phyloP scores from a whole-genome alignment of 495 filamentous ascomycete species.

The Umbilicaria muhlenbergii region DNA sequence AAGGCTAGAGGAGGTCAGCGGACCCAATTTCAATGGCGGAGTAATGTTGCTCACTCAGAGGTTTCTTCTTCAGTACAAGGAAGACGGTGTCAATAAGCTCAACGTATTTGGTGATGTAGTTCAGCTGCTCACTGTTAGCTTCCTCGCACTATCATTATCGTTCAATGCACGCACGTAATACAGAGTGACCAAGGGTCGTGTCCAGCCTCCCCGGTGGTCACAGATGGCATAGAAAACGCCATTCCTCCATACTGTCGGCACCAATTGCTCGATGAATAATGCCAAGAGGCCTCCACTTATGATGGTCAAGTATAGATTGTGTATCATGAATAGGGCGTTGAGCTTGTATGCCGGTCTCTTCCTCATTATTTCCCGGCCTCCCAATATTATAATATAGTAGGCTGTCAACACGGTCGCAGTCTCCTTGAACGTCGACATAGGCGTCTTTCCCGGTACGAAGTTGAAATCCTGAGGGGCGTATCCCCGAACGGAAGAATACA shows the following conservation, averaged over 20 bases:
- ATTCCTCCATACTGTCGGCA: constrained; percentile 40
- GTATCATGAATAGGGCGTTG: constrained; percentile 52
- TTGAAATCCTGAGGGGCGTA: constrained; percentile 44
- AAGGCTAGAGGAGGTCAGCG: constrained; percentile 29
- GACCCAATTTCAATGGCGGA: neutral
- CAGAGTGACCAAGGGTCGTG: constrained; percentile 43
- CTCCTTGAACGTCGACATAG: constrained; percentile 42
- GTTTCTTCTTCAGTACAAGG: constrained; percentile 61
- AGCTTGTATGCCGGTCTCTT: constrained; percentile 40
- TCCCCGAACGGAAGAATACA: constrained; percentile 56
- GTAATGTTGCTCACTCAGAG: constrained; percentile 30
- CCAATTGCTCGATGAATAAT: constrained; percentile 49
- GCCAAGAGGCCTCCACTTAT: constrained; percentile 44
- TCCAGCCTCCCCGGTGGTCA: constrained; percentile 50
- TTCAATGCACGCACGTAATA: constrained; percentile 44
- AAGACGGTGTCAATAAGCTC: constrained; percentile 57
- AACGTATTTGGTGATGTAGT: constrained; percentile 60
- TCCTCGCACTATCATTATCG: neutral
- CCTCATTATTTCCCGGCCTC: constrained; percentile 52
- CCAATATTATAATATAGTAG: constrained; percentile 53
- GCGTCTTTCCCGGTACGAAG: constrained; percentile 41
- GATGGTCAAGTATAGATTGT: constrained; percentile 48
- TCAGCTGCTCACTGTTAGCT: constrained; percentile 30
- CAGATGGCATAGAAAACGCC: constrained; percentile 53
- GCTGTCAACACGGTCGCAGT: constrained; percentile 38